Percentiles rank a stretch among this genome's conserved stretches.
phyloP scores from a whole-genome alignment of 495 filamentous ascomycete species.

The Aspergillus taichungensis region DNA sequence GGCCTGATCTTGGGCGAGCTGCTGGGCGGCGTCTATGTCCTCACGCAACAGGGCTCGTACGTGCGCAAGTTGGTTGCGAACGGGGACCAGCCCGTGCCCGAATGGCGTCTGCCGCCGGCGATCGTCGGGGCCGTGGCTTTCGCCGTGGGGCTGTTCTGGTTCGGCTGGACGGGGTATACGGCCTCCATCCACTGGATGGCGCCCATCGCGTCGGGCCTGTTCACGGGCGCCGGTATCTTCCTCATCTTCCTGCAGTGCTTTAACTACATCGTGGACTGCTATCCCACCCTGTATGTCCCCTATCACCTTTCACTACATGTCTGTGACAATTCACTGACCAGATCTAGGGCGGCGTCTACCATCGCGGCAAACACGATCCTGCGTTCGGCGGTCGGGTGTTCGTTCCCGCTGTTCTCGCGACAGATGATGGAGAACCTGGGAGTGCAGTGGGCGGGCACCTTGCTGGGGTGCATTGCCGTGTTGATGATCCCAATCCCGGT shows the following conservation, averaged over 20 bases:
- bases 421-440: slow-evolving; percentile 78
- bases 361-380: slow-evolving; percentile 88
- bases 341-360: slow-evolving; percentile 62
- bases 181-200: slow-evolving; percentile 28
- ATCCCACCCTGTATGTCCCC: slow-evolving; percentile 56
- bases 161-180: slow-evolving; percentile 33
- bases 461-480: slow-evolving; percentile 66
- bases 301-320: slow-evolving; percentile 4
- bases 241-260: slow-evolving; percentile 33
- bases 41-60: slow-evolving; percentile 23
- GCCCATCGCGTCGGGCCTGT: slow-evolving; percentile 21
- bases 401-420: slow-evolving; percentile 72
- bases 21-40: slow-evolving; percentile 18
- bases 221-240: slow-evolving; percentile 28
- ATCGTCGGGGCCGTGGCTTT: slow-evolving; percentile 43
- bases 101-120: slow-evolving; percentile 36
- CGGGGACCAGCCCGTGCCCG: slow-evolving; percentile 23
- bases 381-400: slow-evolving; percentile 65
- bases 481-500: slow-evolving; percentile 65
- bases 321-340: not conserved
- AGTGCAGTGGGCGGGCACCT: slow-evolving; percentile 68
- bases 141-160: slow-evolving; percentile 48
- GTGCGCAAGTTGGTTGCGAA: slow-evolving; percentile 23
- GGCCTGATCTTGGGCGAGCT: slow-evolving; percentile 29
- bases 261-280: slow-evolving; percentile 35